Conservation (phyloP, 2,329 filamentous ascomycete genomes). For the Capronia coronata region DNA sequence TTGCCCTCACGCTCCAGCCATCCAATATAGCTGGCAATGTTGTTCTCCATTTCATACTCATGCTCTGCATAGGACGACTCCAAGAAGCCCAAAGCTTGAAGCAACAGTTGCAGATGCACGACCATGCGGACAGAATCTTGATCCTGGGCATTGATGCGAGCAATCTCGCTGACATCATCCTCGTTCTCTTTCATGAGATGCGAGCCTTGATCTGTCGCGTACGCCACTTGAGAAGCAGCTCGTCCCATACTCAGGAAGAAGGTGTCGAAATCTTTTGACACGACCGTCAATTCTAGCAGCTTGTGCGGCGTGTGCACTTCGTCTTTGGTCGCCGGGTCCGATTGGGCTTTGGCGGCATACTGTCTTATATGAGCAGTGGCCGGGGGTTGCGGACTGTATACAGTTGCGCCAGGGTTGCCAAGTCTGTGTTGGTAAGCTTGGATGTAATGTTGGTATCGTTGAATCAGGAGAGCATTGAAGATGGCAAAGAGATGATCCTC, state of each 20-base stretch:
- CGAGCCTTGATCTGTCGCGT: constrained; percentile 28
- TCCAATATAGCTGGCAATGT: constrained; percentile 75
- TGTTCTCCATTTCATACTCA: constrained; percentile 59
- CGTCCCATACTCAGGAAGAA: constrained; percentile 39
- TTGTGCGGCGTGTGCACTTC: constrained; percentile 42
- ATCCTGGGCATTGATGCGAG: constrained; percentile 41
- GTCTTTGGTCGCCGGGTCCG: constrained; percentile 29
- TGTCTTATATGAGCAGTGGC: constrained; percentile 14
- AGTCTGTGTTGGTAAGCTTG: constrained; percentile 40
- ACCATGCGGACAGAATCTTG: constrained; percentile 62
- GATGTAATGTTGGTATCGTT: constrained; percentile 67
- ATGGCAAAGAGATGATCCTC: constrained; percentile 82
- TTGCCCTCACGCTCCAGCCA: constrained; percentile 66
- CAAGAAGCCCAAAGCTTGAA: constrained; percentile 53
- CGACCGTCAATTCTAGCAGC: constrained; percentile 40
- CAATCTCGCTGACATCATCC: constrained; percentile 27
- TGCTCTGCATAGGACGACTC: constrained; percentile 41
- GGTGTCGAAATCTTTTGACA: constrained; percentile 38
- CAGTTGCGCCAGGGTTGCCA: constrained; percentile 39
- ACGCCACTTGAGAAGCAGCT: constrained; percentile 36
- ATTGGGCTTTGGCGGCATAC: constrained; percentile 15
- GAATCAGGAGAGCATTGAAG: constrained; percentile 77
- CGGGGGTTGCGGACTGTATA: constrained; percentile 15
- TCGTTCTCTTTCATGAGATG: constrained; percentile 34
- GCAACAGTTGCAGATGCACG: constrained; percentile 60